These are phyloP conservation scores for Exophiala sp. DNA, from an alignment of 2,329 filamentous ascomycete species.

Conservation along the genomic window DNA sequence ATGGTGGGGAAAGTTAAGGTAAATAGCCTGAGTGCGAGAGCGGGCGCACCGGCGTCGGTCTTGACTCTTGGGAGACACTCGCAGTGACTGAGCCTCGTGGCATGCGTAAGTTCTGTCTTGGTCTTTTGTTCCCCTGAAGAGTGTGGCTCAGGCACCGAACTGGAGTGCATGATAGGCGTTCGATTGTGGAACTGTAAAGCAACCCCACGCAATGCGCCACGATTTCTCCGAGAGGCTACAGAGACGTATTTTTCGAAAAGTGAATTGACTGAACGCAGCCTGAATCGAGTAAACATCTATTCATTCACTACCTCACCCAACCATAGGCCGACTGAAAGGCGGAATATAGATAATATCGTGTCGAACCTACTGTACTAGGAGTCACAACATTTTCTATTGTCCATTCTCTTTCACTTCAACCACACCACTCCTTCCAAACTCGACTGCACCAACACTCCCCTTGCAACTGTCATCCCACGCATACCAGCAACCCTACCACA, in stretches of 20 bases:
- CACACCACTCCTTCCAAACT: no score
- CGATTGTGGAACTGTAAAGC: not conserved
- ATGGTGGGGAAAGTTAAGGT: slow-evolving; percentile 2
- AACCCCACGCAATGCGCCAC: not conserved
- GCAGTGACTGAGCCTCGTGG: not conserved
- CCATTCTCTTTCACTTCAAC: not conserved
- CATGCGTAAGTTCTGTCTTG: not conserved
- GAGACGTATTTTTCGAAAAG: no score
- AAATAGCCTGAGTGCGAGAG: not conserved
- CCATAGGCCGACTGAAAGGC: no score
- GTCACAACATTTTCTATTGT: no score
- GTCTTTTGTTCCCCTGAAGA: not conserved
- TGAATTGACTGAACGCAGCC: no score
- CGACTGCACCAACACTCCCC: not conserved
- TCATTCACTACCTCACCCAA: no score
- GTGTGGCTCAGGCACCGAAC: slow-evolving; percentile 12
- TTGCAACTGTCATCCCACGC: no score
- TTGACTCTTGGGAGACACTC: not conserved
- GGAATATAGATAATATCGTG: no score
- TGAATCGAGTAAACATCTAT: no score
- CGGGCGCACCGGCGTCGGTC: not conserved
- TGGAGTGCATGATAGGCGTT: not conserved
- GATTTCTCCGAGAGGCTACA: no score
- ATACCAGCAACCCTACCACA: not conserved
- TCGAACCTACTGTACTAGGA: no score